Base-by-base conservation (phyloP, 345 rosid genomes). In the Euphorbia lathyris region DNA sequence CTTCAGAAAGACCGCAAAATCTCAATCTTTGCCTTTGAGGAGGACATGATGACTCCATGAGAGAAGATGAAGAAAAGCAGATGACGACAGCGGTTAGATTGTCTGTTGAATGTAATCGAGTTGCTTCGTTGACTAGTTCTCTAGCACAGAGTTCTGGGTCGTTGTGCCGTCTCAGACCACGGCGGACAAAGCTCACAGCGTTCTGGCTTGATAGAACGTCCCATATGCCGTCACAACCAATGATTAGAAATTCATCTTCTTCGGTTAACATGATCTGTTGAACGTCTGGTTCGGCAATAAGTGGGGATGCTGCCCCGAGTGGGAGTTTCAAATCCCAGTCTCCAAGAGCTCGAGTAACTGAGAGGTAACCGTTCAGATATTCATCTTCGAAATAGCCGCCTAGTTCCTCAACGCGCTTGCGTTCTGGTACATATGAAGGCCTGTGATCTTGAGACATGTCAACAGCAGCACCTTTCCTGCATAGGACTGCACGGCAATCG, bases 211-310 rank as follows among this genome's bases (percentile, higher is more conserved):
- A 57, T 81, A 93, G 81, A 23, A 89, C 96, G 58, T 93, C 98
- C 96, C 96, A 93, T 20, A 93, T 78, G 36, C 98, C 97, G 62
- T 93, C 98, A 27, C 98, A 90, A 14, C 91, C 93, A 61, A 93
- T 86, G 53, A 93, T 88, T 65, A 93, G 65, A 75, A 93, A 93
- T 61, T 93, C 98, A 34, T 93, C 97, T 11, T 90, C 92, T 72
- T 90, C 91, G n/a, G 93, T 80, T 58, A 93, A 71, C 16, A 59
- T 23, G 16, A 77, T 72, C 66, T 76, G 88, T 47, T 43, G 79
- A 62, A 90, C 80, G 68, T 93, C 98, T 26, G 98, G 98, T 30
- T 90, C 97, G 9, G 98, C 89, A 45, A 83, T 87, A n/a, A 93
- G 86, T 63, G 97, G 93, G 4, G 90, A 90, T 0, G 83, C 63